Base-by-base conservation (phyloP, 352 stramenopile species). In the Poterioochromonas sp. region DNA sequence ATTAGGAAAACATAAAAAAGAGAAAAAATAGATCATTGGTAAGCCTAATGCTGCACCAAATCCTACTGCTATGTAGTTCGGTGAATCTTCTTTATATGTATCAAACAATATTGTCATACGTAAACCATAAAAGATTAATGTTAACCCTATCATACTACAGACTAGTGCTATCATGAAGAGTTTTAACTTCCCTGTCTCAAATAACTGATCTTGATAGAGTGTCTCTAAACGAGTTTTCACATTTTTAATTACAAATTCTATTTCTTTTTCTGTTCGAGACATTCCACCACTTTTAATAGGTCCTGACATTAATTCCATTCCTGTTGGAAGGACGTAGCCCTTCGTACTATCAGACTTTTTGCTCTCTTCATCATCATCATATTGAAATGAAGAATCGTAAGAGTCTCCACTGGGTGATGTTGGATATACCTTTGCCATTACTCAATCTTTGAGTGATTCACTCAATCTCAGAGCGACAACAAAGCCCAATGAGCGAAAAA, bases 261-360 rank as follows among this genome's bases (percentile, higher is more conserved):
- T 76, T 63, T 76, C 69, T 29, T 76, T 76, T 2, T 76, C 5
- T 26, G 3, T 18, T 29, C 69, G 5, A n/a, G 69, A 32, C 18
- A 63, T 3, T 20, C 8, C 69, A 43, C 39, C 69, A 8, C 12
- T 62, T 68, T 5, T 65, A 44, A 76, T 76, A 8, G 69, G 69
- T 37, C 37, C 40, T 22, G 43, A 63, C 69, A 76, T 76, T 44
- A 76, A 43, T 11, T 76, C 40, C 11, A 68, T 65, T 26, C 69
- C 69, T 41, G 40, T 76, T 22, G 34, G 69, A 58, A 58, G 47
- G 15, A 26, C 47, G 47, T n/a, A n/a, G n/a, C n/a, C n/a, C n/a
- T n/a, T n/a, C n/a, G n/a, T n/a, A n/a, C n/a, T n/a, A n/a, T n/a
- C n/a, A n/a, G n/a, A n/a, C n/a, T n/a, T n/a, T n/a, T n/a, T n/a